These are phyloP conservation scores for Mycena alexandri DNA, from an alignment of 768 basidiomycete species.

Conservation along the genomic window DNA sequence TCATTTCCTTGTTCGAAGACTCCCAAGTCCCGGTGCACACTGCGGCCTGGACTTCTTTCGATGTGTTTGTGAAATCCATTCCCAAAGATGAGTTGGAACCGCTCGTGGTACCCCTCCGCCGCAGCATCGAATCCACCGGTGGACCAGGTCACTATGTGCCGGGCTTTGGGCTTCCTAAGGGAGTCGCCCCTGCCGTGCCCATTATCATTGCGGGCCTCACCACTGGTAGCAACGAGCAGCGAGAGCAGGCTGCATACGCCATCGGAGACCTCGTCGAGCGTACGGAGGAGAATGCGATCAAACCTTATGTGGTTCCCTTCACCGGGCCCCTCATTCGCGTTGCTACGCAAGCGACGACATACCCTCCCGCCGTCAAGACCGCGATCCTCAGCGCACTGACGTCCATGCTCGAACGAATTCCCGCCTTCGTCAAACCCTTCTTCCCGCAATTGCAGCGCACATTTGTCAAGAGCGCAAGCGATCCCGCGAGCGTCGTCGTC, in stretches of 20 bases:
- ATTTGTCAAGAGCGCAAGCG: conserved; percentile 93
- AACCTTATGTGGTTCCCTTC: conserved; percentile 95
- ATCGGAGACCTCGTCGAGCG: conserved; percentile 95
- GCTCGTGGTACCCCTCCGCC: conserved; percentile 88
- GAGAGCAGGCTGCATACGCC: conserved; percentile 95
- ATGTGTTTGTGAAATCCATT: conserved; percentile 88
- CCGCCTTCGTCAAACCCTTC: conserved; percentile 94
- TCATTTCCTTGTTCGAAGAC: conserved; percentile 89
- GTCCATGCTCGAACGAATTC: conserved; percentile 88
- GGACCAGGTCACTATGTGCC: conserved; percentile 82
- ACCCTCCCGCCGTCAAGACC: conserved; percentile 93
- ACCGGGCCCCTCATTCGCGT: conserved; percentile 97
- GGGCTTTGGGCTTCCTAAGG: conserved; percentile 89
- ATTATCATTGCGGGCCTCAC: conserved; percentile 94
- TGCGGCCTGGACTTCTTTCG: conserved; percentile 86
- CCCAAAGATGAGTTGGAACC: conserved; percentile 95
- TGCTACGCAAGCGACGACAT: conserved; percentile 88
- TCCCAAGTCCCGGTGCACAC: conserved; percentile 78
- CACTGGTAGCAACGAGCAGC: conserved; percentile 93
- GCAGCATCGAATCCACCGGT: conserved; percentile 89
- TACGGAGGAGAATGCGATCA: conserved; percentile 86
- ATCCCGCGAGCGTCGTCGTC: conserved; percentile 82
- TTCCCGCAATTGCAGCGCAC: conserved; percentile 98
- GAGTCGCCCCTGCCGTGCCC: conserved; percentile 85
- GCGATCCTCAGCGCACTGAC: conserved; percentile 90